phyloP scores from a whole-genome alignment of 2,329 filamentous ascomycete genomes.

The Apiospora hydei region DNA sequence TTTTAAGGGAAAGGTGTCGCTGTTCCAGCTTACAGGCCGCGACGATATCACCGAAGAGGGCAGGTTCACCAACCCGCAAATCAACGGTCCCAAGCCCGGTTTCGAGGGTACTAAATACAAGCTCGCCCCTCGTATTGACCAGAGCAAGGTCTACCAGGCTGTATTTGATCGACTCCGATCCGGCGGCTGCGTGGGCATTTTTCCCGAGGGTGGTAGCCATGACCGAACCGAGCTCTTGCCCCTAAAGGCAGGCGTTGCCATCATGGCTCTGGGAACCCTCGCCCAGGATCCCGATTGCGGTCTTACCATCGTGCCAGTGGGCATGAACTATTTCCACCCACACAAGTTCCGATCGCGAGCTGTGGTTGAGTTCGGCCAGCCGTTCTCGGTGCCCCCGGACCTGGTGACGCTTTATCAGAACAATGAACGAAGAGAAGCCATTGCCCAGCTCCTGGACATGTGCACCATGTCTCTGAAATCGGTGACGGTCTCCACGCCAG shows the following conservation, averaged over 20 bases:
- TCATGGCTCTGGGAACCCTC: slow-evolving; percentile 94
- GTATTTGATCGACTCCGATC: slow-evolving; percentile 84
- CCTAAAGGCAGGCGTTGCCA: slow-evolving; percentile 93
- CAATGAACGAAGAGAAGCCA: slow-evolving; percentile 85
- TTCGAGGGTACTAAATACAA: slow-evolving; percentile 86
- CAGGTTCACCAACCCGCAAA: slow-evolving; percentile 62
- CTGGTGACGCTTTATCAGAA: slow-evolving; percentile 85
- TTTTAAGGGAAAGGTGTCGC: slow-evolving; percentile 78
- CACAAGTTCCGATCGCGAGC: slow-evolving; percentile 98
- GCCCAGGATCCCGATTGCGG: slow-evolving; percentile 86
- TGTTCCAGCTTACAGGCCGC: slow-evolving; percentile 83
- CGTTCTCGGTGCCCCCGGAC: slow-evolving; percentile 83
- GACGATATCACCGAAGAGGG: slow-evolving; percentile 74
- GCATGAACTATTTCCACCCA: slow-evolving; percentile 99
- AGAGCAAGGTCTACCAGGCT: slow-evolving; percentile 90
- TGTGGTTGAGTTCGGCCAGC: slow-evolving; percentile 92
- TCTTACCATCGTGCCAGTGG: slow-evolving; percentile 92
- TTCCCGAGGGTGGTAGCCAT: slow-evolving; percentile 95
- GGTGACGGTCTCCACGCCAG: slow-evolving; percentile 89
- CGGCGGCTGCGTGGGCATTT: slow-evolving; percentile 93
- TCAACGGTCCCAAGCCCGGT: slow-evolving; percentile 62
- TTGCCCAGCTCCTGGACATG: slow-evolving; percentile 83
- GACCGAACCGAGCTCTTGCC: slow-evolving; percentile 91
- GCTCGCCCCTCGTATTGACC: slow-evolving; percentile 90
- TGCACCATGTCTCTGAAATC: slow-evolving; percentile 85